Percentiles rank a stretch among this genome's conserved stretches.
These are phyloP conservation scores for Nigrospora sphaerica DNA, from an alignment of 2,329 filamentous ascomycete genomes.

Conservation along the genomic window DNA sequence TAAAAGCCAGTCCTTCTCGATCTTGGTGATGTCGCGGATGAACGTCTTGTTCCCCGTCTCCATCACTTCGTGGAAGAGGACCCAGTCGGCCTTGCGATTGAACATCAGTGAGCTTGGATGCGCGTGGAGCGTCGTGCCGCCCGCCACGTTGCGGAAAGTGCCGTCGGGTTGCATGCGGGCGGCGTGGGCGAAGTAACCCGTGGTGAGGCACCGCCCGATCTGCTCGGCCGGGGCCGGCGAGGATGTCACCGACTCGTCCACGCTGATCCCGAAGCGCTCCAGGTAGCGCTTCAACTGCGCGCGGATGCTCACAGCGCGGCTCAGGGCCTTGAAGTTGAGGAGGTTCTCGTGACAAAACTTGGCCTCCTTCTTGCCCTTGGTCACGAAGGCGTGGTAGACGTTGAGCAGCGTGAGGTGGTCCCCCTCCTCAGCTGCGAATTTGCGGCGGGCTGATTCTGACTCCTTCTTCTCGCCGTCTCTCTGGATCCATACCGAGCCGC, in stretches of 20 bases:
- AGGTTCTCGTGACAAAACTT: conserved; percentile 84
- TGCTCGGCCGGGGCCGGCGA: conserved; percentile 52
- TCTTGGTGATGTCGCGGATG: conserved; percentile 86
- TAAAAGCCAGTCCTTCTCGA: conserved; percentile 86
- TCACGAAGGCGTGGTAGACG: conserved; percentile 84
- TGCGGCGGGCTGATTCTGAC: conserved; percentile 66
- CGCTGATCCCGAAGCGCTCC: conserved; percentile 71
- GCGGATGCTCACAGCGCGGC: conserved; percentile 75
- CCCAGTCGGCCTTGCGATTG: conserved; percentile 93
- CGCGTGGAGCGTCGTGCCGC: conserved; percentile 70
- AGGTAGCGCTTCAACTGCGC: conserved; percentile 82
- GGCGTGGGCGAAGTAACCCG: conserved; percentile 88
- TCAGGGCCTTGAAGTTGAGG: conserved; percentile 80
- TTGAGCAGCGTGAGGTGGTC: conserved; percentile 91
- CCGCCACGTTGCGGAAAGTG: conserved; percentile 78
- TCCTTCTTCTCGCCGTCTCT: conserved; percentile 70
- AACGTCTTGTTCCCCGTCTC: conserved; percentile 84
- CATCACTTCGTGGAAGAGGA: conserved; percentile 89
- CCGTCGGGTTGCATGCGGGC: conserved; percentile 93
- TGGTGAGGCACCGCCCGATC: conserved; percentile 77
- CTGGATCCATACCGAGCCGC: conserved; percentile 76
- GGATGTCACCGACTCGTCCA: conserved; percentile 53
- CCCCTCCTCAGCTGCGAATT: conserved; percentile 87
- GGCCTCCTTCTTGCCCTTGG: conserved; percentile 72
- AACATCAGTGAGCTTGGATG: conserved; percentile 94